Evolutionary conservation across 208 protist genomes (phyloP), one percentile per base, ranked within the genome.

Genomic region (Acanthamoeba quina): DNA sequence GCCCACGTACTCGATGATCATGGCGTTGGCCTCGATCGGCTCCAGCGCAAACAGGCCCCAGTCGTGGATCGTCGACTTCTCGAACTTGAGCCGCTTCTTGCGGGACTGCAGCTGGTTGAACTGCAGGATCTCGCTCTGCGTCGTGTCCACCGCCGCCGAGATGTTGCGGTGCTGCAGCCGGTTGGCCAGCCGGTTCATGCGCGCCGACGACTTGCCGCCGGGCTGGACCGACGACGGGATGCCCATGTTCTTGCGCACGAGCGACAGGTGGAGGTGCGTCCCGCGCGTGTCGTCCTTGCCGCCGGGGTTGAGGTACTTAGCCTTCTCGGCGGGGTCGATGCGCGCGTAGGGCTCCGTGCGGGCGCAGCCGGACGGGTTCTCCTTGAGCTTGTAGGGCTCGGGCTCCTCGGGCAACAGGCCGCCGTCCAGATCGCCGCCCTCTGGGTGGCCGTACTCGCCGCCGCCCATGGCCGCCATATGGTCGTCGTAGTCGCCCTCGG

Each of bases 1-100:
- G n/a, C 95, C 95, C 19, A 97, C 94, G 70, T 97, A 97, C 54
- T 98, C 97, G 19, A 97, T 98, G 4, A 98, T 96, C 96, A 98
- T 96, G 34, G 97, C 97, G 26, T 96, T 95, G 26, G 76, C 64
- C 54, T 97, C 62, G 72, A 98, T 98, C 21, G 56, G 78, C 70
- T 97, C 97, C 52, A 96, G 41, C 47, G 97, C 95, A 91, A 97
- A 98, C 11, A 98, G 78, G 72, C 97, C 97, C 96, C 96, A 98
- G 37, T 97, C 96, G 56, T 98, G 97, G 76, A 98, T 98, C 15
- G 74, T 64, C 31, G 96, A 97, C 80, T 93, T 64, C n/a, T 93
- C 74, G 58, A 98, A 97, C 74, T 96, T 97, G n/a, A 98, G 93
- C 29, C 90, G 92, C 56, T 97, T 97, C 78, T 96, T 95, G 74